phyloP scores from a whole-genome alignment of 78 protist species.

The Pelomyxa schiedti region DNA sequence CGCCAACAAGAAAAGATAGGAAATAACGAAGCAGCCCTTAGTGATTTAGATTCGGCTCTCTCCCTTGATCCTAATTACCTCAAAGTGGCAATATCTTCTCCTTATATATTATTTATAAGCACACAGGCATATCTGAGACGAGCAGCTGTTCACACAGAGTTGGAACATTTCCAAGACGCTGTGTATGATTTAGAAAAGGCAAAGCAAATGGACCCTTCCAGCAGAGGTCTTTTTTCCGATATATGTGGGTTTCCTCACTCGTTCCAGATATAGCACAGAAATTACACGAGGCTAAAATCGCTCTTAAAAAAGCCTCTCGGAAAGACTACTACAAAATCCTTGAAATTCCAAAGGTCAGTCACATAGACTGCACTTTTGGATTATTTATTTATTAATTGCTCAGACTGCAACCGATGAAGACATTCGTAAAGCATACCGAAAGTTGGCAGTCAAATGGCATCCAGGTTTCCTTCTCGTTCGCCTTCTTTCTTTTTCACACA shows the following conservation, averaged over 20 bases:
- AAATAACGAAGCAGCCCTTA: constrained; percentile 31
- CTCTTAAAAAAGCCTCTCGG: constrained; percentile 23
- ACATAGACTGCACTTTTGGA: no score
- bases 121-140: constrained; percentile 23
- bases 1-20: constrained; percentile 12
- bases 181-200: constrained; percentile 46
- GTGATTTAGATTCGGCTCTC: constrained; percentile 33
- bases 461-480: constrained; percentile 18
- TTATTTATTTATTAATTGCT: no score
- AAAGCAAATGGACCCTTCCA: background rate
- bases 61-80: constrained; percentile 37
- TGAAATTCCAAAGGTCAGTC: no score
- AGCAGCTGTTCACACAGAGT: constrained; percentile 20
- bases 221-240: background rate
- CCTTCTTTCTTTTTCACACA: background rate
- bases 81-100: no score
- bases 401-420: constrained; percentile 39
- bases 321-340: constrained; percentile 63
- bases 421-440: constrained; percentile 56
- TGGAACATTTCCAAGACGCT: constrained; percentile 44
- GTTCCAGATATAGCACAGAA: constrained; percentile 6
- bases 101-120: no score
- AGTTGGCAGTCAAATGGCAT: constrained; percentile 61
- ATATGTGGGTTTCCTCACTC: constrained; percentile 11
- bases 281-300: constrained; percentile 38